These are phyloP conservation scores for Tricladium varicosporioides DNA, from an alignment of 2,329 filamentous ascomycete species.

Conservation along the genomic window DNA sequence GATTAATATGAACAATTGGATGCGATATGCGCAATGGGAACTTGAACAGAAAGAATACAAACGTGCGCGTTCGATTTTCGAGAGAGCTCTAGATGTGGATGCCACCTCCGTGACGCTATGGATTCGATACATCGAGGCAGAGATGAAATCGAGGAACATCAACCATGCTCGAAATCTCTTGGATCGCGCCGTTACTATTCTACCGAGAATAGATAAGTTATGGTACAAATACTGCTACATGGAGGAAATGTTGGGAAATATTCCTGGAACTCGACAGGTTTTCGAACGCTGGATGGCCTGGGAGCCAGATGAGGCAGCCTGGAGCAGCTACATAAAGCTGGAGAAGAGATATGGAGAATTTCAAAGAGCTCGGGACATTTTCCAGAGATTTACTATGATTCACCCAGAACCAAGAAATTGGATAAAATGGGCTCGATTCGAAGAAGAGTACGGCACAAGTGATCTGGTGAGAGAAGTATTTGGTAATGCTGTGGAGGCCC, in stretches of 20 bases:
- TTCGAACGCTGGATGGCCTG: conserved; percentile 99
- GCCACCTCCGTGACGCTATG: conserved; percentile 82
- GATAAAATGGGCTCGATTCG: conserved; percentile 98
- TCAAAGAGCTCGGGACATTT: conserved; percentile 85
- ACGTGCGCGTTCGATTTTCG: conserved; percentile 88
- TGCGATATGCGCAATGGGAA: conserved; percentile 96
- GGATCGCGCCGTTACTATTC: conserved; percentile 88
- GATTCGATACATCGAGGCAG: conserved; percentile 91
- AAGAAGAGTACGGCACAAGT: conserved; percentile 91
- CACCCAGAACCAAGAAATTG: conserved; percentile 95
- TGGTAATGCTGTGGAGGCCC: conserved; percentile 78
- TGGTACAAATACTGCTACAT: conserved; percentile 99
- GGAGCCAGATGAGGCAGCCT: conserved; percentile 94
- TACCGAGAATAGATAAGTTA: conserved; percentile 89
- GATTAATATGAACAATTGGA: conserved; percentile 98
- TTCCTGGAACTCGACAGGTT: conserved; percentile 86
- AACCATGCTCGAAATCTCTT: conserved; percentile 94
- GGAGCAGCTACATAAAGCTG: conserved; percentile 94
- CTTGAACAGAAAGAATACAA: conserved; percentile 97
- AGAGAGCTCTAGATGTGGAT: conserved; percentile 89
- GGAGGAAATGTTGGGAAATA: conserved; percentile 96
- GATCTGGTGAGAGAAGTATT: conserved; percentile 92
- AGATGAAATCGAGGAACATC: conserved; percentile 95
- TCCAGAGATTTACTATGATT: conserved; percentile 84
- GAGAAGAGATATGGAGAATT: conserved; percentile 95